Evolutionary conservation across 192 early-diverging fungal species (phyloP), one percentile per base, ranked within the genome.

Genomic region (Gryganskiella cystojenkinii): DNA sequence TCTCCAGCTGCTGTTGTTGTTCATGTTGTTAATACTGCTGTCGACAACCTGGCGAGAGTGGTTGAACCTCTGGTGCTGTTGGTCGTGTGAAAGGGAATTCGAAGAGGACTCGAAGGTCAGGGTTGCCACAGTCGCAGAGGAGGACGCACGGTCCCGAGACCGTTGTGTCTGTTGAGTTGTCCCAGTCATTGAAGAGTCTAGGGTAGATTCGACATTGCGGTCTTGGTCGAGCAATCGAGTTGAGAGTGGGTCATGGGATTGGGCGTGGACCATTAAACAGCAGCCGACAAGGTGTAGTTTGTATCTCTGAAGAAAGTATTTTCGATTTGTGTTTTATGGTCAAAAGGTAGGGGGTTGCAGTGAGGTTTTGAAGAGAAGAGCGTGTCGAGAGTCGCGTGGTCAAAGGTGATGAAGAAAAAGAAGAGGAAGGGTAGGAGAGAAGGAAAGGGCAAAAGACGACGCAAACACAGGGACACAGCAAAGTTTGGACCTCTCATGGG

Each of bases 211-310:
- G 56, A 34, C 74, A 78, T 64, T 19, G 31, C n/a, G n/a, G n/a
- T n/a, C 19, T 13, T 40, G 37, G 49, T 58, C 59, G 33, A 58
- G 44, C 59, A 50, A 40, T 15, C 53, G 51, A 14, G 65, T 33
- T 28, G 74, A 68, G 66, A 60, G 67, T 50, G 66, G 59, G 56
- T 69, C 74, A 76, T 76, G 50, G 42, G 59, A 54, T 50, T 60
- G 61, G 67, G 61, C 64, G 66, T 69, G 55, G 66, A 64, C 66
- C 74, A 78, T 78, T 68, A 69, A 78, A 78, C 66, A 59, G 42
- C 56, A n/a, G n/a, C n/a, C n/a, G n/a, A n/a, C 24, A 61, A 46
- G 66, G 44, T 35, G n/a, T 20, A 5, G 9, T 3, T 10, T 14
- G 28, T 34, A n/a, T 19, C 30, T 57, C 55, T 40, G 37, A 40